Base-by-base conservation (phyloP, 495 filamentous ascomycete species). In the Aspergillus ostianus region DNA sequence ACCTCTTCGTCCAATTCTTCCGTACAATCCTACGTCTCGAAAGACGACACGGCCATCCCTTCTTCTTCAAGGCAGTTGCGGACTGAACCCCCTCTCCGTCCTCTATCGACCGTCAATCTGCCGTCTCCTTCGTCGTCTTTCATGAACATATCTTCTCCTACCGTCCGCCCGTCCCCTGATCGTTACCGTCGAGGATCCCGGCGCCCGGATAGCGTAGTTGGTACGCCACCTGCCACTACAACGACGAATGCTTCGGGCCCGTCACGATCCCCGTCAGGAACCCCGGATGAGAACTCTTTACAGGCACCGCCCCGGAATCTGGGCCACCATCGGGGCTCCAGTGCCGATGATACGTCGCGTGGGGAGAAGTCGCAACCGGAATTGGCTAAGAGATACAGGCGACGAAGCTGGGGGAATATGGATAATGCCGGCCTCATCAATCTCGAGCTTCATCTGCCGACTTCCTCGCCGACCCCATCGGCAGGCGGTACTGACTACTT, bases 371-470 rank as follows among this genome's bases (percentile, higher is more conserved):
- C 68, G 51, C 67, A 73, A 50, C 77, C 82, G 18, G 91, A 93
- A 51, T 77, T 86, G 52, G 84, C 87, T 10, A 90, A 90, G 71
- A 83, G 89, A 61, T 90, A 92, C 75, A 80, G 92, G 61, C 84
- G 92, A 66, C 83, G 92, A 56, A 97, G 92, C 69, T 83, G 92
- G 78, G 89, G 90, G 56, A 89, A 84, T 51, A 82, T 96, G 65
- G 91, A 94, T 74, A 84, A 85, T 64, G 66, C 70, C 53, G 73
- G 69, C 48, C 72, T 74, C 50, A 71, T 75, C 8, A 72, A 71
- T 56, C 58, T 76, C n/a, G 69, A 78, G 45, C 66, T 76, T 18
- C 71, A 75, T 52, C 53, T 77, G 49, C 73, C 74, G 1, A 60
- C 71, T 26, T 62, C 70, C 10, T 64, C 68, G 12, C 66, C 63